Base-by-base conservation (phyloP, 768 basidiomycete genomes). In the Tylopilus cervinicoccineus region DNA sequence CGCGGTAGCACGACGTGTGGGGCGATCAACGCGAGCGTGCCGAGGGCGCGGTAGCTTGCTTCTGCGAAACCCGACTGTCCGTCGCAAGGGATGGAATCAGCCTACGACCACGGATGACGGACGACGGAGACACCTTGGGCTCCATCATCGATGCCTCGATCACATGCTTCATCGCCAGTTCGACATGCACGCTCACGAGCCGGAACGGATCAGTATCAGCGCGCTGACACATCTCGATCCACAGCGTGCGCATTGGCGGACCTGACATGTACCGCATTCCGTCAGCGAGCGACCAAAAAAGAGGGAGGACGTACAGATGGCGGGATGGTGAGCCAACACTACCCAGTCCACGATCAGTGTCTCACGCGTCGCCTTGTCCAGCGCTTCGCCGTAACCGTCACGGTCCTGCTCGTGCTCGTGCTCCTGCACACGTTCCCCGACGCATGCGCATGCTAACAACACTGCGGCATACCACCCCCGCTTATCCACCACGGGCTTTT, bases 161-260 rank as follows among this genome's bases (percentile, higher is more conserved):
- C 11, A 86, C 65, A 3, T 73, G 64, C 10, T 69, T 62, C 50
- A 89, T 55, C 12, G 86, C 63, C 8, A 64, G 65, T 48, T 82
- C 76, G 2, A 81, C 37, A 48, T 80, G 71, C 20, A 66, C 70
- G 8, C 70, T 71, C 5, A 87, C 72, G 6, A 88, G 65, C 13
- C 77, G 76, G 19, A 72, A 71, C 2, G 93, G 93, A 59, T 95
- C 89, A 5, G 76, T 60, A 2, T 71, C 63, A 0, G 86, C 82
- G 49, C 76, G 78, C 55, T 88, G 89, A 47, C 86, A 88, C 5
- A 89, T 54, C 47, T 91, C 88, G 50, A 94, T 86, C 93, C 93
- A 96, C 2, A 67, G 12, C 29, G 44, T 43, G 9, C 52, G 51
- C 11, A 56, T 52, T 2, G 56, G 44, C 5, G 33, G 47, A 27